These are phyloP conservation scores for Adiantum capillusveneris DNA, from an alignment of 75 land plant genomes.

Conservation along the genomic window DNA sequence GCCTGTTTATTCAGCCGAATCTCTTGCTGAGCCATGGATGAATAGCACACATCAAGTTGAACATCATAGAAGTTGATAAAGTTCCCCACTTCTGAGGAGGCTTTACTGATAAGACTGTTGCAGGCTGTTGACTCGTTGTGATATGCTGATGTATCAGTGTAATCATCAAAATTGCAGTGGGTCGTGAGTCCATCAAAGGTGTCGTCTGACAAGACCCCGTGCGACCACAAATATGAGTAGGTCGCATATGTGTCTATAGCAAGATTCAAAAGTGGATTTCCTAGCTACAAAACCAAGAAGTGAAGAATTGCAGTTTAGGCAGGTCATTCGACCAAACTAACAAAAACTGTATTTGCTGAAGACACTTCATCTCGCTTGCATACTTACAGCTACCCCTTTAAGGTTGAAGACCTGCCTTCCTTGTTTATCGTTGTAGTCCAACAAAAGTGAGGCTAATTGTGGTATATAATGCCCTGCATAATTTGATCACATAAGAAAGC, in stretches of 20 bases:
- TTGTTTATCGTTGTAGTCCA: conserved; percentile 50
- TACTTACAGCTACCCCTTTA: conserved; percentile 84
- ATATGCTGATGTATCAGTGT: conserved; percentile 19
- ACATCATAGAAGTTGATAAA: conserved; percentile 69
- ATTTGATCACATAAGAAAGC: too few species aligned
- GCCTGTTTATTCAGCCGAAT: conserved; percentile 49
- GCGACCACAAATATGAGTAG: conserved; percentile 84
- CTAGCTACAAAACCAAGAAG: conserved; percentile 40
- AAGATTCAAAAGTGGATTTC: conserved; percentile 76
- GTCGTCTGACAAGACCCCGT: conserved; percentile 88
- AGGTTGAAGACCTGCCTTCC: conserved; percentile 60
- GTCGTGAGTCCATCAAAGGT: conserved; percentile 50
- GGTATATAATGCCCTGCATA: conserved; percentile 92
- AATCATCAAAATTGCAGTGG: conserved; percentile 61
- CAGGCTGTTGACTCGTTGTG: conserved; percentile 46
- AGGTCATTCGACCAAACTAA: too few species aligned
- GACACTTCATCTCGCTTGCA: not conserved
- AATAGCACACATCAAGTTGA: conserved; percentile 69
- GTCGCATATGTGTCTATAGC: conserved; percentile 56
- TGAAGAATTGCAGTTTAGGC: too few species aligned
- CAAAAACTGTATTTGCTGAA: too few species aligned
- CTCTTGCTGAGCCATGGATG: conserved; percentile 65
- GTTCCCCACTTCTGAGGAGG: conserved; percentile 47
- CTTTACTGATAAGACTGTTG: conserved; percentile 41
- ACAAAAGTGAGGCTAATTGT: conserved; percentile 65